These are phyloP conservation scores for Globomyces sp. DNA, from an alignment of 371 early-diverging fungal species.

Conservation along the genomic window DNA sequence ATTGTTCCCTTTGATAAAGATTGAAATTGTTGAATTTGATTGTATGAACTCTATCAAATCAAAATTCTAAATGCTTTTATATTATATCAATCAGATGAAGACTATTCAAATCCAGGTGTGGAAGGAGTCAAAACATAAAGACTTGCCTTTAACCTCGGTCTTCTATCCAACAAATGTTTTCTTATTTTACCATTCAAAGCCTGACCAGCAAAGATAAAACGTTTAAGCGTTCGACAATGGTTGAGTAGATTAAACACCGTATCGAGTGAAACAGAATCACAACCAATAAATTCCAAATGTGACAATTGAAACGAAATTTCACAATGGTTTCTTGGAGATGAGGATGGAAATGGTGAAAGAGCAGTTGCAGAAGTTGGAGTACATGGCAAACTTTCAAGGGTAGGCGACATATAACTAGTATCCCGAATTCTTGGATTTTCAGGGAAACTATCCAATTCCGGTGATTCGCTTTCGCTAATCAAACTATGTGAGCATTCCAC, in stretches of 20 bases:
- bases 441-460: neutral
- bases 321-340: neutral
- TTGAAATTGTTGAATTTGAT: too few species aligned
- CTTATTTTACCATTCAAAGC: neutral
- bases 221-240: neutral
- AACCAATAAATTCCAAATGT: slow-evolving; percentile 9
- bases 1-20: too few species aligned
- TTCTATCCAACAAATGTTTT: neutral
- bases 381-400: neutral
- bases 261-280: neutral
- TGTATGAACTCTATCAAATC: too few species aligned
- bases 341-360: neutral
- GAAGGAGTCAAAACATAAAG: slow-evolving; percentile 1
- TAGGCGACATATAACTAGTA: slow-evolving; percentile 12
- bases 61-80: too few species aligned
- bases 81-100: too few species aligned
- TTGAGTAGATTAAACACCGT: neutral
- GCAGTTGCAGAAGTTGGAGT: neutral
- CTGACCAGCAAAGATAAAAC: slow-evolving; percentile 3
- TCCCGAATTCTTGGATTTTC: neutral
- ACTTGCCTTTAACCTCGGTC: neutral
- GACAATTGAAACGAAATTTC: neutral
- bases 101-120: slow-evolving; percentile 6
- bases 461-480: neutral
- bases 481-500: neutral